Percentiles rank a stretch among this genome's conserved stretches.
These are phyloP conservation scores for Mucor sp. DNA, from an alignment of 371 early-diverging fungal genomes.

Conservation along the genomic window DNA sequence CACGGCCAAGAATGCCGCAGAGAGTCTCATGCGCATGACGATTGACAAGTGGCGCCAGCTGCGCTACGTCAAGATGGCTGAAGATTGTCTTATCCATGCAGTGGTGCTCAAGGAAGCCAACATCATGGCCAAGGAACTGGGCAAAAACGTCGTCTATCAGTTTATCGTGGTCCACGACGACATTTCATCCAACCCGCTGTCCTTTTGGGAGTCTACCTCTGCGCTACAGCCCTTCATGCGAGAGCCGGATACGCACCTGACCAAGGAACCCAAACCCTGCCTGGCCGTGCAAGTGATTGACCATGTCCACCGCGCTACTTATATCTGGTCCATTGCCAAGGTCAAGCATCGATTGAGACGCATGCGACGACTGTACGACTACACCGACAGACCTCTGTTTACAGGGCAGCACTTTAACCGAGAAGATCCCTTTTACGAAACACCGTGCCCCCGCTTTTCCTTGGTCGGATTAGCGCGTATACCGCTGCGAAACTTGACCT, in stretches of 20 bases:
- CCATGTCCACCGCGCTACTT: conserved; percentile 63
- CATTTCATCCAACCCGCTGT: conserved; percentile 43
- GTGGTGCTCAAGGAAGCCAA: conserved; percentile 82
- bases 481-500: conserved; percentile 50
- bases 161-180: conserved; percentile 67
- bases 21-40: conserved; percentile 29
- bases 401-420: conserved; percentile 51
- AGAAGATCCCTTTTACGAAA: conserved; percentile 75
- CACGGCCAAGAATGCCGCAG: conserved; percentile 43
- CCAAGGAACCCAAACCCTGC: conserved; percentile 50
- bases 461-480: conserved; percentile 62
- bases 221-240: conserved; percentile 32
- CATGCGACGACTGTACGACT: conserved; percentile 76
- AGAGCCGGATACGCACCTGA: conserved; percentile 51
- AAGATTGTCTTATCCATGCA: conserved; percentile 64
- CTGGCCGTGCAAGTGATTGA: conserved; percentile 73
- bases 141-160: conserved; percentile 77
- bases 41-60: conserved; percentile 60
- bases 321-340: conserved; percentile 70
- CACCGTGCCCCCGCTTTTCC: conserved; percentile 52
- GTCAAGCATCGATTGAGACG: conserved; percentile 63
- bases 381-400: conserved; percentile 64
- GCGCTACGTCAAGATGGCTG: conserved; percentile 68
- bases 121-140: conserved; percentile 76
- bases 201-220: conserved; percentile 64